Evolutionary conservation across 1,284 basidiomycete species (phyloP), one percentile per base, ranked within the genome.

Genomic region (Trichosporon sp.): DNA sequence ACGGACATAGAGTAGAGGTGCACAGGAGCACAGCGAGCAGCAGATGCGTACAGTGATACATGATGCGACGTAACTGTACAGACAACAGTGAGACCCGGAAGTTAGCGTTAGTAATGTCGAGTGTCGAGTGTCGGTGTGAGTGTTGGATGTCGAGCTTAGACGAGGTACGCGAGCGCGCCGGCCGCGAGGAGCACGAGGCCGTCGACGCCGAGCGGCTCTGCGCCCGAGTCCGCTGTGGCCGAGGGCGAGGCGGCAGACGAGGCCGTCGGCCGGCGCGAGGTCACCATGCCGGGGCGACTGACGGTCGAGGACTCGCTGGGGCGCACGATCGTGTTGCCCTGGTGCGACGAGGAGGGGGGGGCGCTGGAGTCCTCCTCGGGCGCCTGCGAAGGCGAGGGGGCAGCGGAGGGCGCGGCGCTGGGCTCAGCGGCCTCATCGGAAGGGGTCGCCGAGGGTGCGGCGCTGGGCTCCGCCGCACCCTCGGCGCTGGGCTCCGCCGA

Each of bases 251-350:
- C 27, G 15, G 56, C 18, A 58, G 53, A 29, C 12, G 53, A 29
- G 15, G 15, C 13, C 15, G 21, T 15, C 9, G 56, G 56, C 4
- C 56, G 56, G 27, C 18, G 27, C 27, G 56, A 60, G 15, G 56
- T 60, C 29, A 60, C 27, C 56, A 60, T 60, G 15, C 56, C 18
- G 15, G 27, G 27, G 15, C 12, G 18, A 3, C 8, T 18, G 38
- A 42, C 27, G 56, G 29, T 18, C 18, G 29, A 18, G 12, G 56
- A 25, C 21, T 60, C 56, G 56, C 27, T 31, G 56, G 56, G 56
- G 8, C 56, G 56, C 15, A 60, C 29, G 56, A 60, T 15, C 56
- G 56, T 60, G 56, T 60, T 60, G 56, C 56, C 56, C 56, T 60
- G 27, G 29, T 31, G 56, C 15, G 27, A 12, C 18, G 27, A n/a